phyloP scores from a whole-genome alignment of 768 basidiomycete species.

The Rhizopogon sp. region DNA sequence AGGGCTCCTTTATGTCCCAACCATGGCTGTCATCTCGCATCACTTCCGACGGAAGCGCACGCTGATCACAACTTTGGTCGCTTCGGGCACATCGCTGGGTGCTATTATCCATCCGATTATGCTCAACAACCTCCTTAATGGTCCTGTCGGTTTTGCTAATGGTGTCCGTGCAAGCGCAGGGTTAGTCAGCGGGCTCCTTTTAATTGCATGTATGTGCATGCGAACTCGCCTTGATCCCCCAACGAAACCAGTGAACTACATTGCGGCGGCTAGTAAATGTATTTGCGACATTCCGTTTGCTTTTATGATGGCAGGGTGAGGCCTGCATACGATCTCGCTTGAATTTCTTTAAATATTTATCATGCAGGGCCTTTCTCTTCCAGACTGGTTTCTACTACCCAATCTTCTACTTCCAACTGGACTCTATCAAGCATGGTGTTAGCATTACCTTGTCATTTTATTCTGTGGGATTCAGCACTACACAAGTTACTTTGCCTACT shows the following conservation, averaged over 20 bases:
- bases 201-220: conserved; percentile 22
- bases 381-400: conserved; percentile 40
- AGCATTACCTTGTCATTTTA: conserved; percentile 42
- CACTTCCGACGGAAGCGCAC: conserved; percentile 33
- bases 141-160: conserved; percentile 27
- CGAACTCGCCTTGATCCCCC: conserved; percentile 31
- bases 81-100: conserved; percentile 27
- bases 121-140: conserved; percentile 18
- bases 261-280: neutral
- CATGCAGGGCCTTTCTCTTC: conserved; percentile 7
- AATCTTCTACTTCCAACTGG: conserved; percentile 47
- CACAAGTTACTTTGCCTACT: neutral
- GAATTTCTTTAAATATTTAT: neutral
- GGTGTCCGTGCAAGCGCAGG: conserved; percentile 39
- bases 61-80: conserved; percentile 34
- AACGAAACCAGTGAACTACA: conserved; percentile 5
- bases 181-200: conserved; percentile 30
- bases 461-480: conserved; percentile 26
- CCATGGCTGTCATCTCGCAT: conserved; percentile 34
- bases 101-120: conserved; percentile 13
- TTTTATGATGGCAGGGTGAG: neutral
- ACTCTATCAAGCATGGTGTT: conserved; percentile 41
- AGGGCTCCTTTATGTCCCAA: conserved; percentile 40
- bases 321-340: neutral
- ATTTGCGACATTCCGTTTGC: conserved; percentile 1